A percentile compares a stretch with the other conserved stretches of the same genome.
phyloP scores from a whole-genome alignment of 108 stramenopile species.

The Halocafeteria seosinensis region DNA sequence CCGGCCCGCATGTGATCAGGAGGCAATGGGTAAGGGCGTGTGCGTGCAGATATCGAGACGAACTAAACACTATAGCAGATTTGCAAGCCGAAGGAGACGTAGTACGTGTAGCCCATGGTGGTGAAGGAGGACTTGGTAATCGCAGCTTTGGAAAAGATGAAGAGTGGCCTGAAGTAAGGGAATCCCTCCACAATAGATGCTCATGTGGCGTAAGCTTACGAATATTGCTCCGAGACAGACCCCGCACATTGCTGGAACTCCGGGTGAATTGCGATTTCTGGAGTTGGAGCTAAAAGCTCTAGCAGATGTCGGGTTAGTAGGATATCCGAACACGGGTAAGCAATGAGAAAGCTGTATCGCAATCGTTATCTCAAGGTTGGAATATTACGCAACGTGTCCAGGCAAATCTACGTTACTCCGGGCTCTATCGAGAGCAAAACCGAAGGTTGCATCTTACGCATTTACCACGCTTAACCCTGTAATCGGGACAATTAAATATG shows the following conservation, averaged over 20 bases:
- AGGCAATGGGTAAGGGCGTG: too few relatives aligned
- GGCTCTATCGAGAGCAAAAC: constrained; percentile 65
- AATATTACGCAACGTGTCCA: too few relatives aligned
- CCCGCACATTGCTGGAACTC: background rate
- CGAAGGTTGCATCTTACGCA: constrained; percentile 81
- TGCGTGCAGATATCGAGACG: background rate
- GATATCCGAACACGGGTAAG: constrained; percentile 97
- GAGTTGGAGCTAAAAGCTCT: constrained; percentile 80
- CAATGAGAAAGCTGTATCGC: too few relatives aligned
- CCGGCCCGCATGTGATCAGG: too few relatives aligned
- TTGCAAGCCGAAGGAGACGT: background rate
- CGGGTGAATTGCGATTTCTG: constrained; percentile 22
- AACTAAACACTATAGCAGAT: background rate
- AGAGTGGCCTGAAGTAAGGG: background rate
- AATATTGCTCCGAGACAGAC: too few relatives aligned
- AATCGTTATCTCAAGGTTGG: too few relatives aligned
- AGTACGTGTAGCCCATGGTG: constrained; percentile 6
- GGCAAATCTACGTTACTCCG: constrained; percentile 70
- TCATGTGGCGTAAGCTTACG: background rate
- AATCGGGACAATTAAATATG: too few relatives aligned
- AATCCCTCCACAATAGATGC: background rate
- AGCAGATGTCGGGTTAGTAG: constrained; percentile 90
- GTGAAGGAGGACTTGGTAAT: constrained; percentile 6
- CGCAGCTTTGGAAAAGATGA: background rate
- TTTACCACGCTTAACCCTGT: constrained; percentile 90